Evolutionary conservation across 2,329 filamentous ascomycete genomes (phyloP), one percentile per base, ranked within the genome.

Genomic region (Aspergillus sp.): DNA sequence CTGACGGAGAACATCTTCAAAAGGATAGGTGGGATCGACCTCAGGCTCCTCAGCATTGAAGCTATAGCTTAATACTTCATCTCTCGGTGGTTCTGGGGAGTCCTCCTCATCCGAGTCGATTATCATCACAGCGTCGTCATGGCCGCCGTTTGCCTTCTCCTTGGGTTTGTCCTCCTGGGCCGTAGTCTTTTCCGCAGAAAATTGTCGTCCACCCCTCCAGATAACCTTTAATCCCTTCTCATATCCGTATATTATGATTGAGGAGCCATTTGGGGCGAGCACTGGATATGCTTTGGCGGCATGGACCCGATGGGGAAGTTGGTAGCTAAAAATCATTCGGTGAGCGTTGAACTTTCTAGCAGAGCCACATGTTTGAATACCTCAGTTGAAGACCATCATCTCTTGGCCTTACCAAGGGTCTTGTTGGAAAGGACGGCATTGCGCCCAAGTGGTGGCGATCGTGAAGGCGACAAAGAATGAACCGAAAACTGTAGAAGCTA

Each of bases 181-280:
- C 4, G 52, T 38, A 31, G 58, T 44, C 48, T 64, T 58, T 32
- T 55, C 44, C 27, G 52, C 46, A 30, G 73, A 72, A 43, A 78
- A 70, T 1, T 67, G 64, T 28, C 68, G 70, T 4, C 81, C 81
- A 35, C 79, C 79, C 61, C 77, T 71, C 81, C 81, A 85, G 28
- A 81, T 52, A 39, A 84, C 64, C 45, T 74, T 73, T 19, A 85
- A 53, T 5, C 81, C 82, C 34, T 68, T 70, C 34, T 77, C 74
- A 50, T 82, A 75, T 37, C 76, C 81, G 52, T 81, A 82, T 9
- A 84, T 56, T 36, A 83, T 68, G 46, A 85, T 69, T 3, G 76
- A 78, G 4, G 81, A 83, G 58, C 79, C 79, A 61, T 83, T 83
- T 19, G 78, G 74, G 13, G 79, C 70, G 48, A 71, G 69, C 32